Base-by-base conservation (phyloP, 257 asterid genomes). In the Lithospermum erythrorhizon region DNA sequence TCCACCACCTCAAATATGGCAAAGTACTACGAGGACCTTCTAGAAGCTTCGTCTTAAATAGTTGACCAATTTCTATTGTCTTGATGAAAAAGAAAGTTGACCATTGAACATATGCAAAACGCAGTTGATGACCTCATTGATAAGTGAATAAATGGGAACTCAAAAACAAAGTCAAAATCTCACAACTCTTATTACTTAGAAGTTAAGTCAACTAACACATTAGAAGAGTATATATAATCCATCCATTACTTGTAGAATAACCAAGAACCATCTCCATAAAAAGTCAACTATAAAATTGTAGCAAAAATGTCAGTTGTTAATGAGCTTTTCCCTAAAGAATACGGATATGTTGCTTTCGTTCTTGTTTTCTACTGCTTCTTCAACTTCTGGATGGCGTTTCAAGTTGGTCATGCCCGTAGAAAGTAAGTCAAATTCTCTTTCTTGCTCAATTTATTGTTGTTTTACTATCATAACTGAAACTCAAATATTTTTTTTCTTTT, bases 361-460 rank as follows among this genome's bases (percentile, higher is more conserved):
- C 74, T 86, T 53, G 94, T 83, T 52, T 58, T 68, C 65, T 82
- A 88, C 75, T 64, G 79, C 73, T 68, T 79, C 51, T 79, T 91
- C 76, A 91, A 91, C 72, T 21, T 80, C 66, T 88, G 97, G 97
- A 91, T 88, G 98, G 32, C 64, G 23, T 6, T 16, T 9, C 81
- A 80, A 81, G 98, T 91, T 18, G 94, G 89, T 73, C 35, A 25
- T 29, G 98, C 98, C 49, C 80, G 98, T 29, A 82, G 66, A 54
- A 83, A 71, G 98, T 91, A 8, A 37, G 32, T 66, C 13, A 35
- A 45, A 8, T 29, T 24, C 54, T 49, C 58, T 13, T 22, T 59
- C 21, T 17, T 0, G 1, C 21, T 35, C 2, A 37, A 19, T 21
- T 48, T 8, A 21, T 55, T 47, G n/a, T n/a, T n/a, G n/a, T n/a